Base-by-base conservation (phyloP, 306 rosid species). In the Quercus rubra region DNA sequence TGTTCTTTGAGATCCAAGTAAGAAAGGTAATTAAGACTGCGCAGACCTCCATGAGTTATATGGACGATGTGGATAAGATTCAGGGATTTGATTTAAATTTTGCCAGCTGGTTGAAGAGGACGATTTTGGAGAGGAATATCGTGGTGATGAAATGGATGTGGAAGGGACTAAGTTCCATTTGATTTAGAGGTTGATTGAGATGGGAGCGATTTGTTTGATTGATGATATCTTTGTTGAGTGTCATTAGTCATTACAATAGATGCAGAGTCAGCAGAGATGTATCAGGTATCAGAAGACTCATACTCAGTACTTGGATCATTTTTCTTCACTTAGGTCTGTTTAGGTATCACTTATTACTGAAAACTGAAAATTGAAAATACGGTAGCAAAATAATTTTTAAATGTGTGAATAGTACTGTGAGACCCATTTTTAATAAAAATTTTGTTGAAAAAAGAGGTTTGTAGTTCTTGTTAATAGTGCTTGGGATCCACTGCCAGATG, bases 71-170 rank as follows among this genome's bases (percentile, higher is more conserved):
- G 74, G 87, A 80, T 17, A 85, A 80, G 86, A 87, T 91, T 35
- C 69, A 46, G 33, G 95, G 95, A 70, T 83, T 87, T 81, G 84
- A 91, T 81, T 85, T 91, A 35, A 35, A 35, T 1, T 35, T 35
- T 55, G 86, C 88, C 3, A 76, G 79, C 0, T 87, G 95, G 92
- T 75, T 91, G 43, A 87, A 72, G 49, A 82, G 71, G 49, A 77
- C 74, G 7, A 85, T 82, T 31, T 61, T 80, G 7, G 43, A 41
- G 25, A 23, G 23, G 17, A 92, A 85, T 81, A 85, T 80, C 11
- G 86, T 91, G 86, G 92, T 87, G 38, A 81, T 89, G 85, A 85
- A 82, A 89, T 91, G 91, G 90, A 91, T 87, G 90, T 85, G 78
- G 92, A 89, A 66, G 95, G 95, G 71, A 55, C 89, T 31, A 92